A percentile compares a stretch with the other conserved stretches of the same genome.
Conservation (phyloP, 2,329 filamentous ascomycete species). For the Fusarium verticillioides region DNA sequence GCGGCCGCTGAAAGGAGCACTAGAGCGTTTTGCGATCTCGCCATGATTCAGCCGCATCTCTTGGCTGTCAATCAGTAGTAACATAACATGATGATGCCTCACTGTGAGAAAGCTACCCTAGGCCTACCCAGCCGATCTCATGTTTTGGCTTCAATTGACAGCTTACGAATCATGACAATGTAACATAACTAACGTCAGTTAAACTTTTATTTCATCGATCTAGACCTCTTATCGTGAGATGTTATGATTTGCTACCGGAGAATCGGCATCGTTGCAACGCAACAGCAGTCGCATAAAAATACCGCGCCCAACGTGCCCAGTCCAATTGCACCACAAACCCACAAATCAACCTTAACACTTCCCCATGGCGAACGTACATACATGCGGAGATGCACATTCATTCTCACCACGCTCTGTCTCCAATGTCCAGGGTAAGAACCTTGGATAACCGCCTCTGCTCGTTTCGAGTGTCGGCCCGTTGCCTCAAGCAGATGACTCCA, state of each 20-base stretch:
- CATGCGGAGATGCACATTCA: not conserved
- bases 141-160: not conserved
- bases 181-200: not conserved
- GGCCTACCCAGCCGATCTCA: not conserved
- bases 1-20: not conserved
- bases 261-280: not conserved
- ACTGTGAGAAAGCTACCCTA: not conserved
- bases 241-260: not conserved
- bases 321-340: slow-evolving; percentile 2
- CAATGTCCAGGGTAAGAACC: not conserved
- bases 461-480: slow-evolving; percentile 17
- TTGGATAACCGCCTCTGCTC: not conserved
- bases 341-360: slow-evolving; percentile 27
- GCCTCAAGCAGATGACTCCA: slow-evolving; percentile 12
- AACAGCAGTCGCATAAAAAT: not conserved
- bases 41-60: slow-evolving; percentile 29
- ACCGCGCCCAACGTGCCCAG: not conserved
- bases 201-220: not conserved
- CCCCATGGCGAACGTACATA: not conserved
- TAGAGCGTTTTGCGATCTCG: not conserved
- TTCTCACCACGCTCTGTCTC: not conserved
- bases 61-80: slow-evolving; percentile 8
- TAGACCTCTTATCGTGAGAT: not conserved
- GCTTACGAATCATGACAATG: not conserved
- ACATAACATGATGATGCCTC: not conserved